Conservation (phyloP, 1,139 yeast species). For the Candida sanyaensis region DNA sequence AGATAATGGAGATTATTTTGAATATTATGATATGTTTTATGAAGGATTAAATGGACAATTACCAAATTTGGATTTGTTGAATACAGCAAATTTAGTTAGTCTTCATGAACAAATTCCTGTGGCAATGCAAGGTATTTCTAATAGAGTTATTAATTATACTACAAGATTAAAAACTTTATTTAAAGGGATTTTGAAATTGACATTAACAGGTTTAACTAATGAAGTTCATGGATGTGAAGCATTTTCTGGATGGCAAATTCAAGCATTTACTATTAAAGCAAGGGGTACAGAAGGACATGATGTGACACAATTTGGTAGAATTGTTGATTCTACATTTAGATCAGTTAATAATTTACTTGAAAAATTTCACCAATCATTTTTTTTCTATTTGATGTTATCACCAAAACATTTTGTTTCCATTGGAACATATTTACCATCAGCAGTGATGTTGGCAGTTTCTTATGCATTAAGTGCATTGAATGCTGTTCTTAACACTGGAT, state of each 20-base stretch:
- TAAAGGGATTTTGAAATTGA: slow-evolving; percentile 66
- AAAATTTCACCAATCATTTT: slow-evolving; percentile 95
- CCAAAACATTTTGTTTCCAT: slow-evolving; percentile 86
- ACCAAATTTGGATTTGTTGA: slow-evolving; percentile 88
- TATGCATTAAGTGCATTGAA: slow-evolving; percentile 74
- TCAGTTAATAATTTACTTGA: slow-evolving; percentile 91
- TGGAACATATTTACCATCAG: slow-evolving; percentile 90
- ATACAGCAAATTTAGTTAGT: slow-evolving; percentile 71
- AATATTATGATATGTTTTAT: slow-evolving; percentile 72
- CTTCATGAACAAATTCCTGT: slow-evolving; percentile 74
- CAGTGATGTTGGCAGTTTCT: slow-evolving; percentile 68
- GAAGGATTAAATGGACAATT: slow-evolving; percentile 94
- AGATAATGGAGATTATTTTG: slow-evolving; percentile 63
- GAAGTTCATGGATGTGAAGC: slow-evolving; percentile 77
- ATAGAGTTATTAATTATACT: slow-evolving; percentile 46
- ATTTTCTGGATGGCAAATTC: slow-evolving; percentile 96
- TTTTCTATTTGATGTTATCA: slow-evolving; percentile 82
- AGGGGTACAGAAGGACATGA: slow-evolving; percentile 62
- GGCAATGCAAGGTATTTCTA: slow-evolving; percentile 63
- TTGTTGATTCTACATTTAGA: slow-evolving; percentile 83
- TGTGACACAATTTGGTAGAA: slow-evolving; percentile 88
- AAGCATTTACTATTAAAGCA: slow-evolving; percentile 81
- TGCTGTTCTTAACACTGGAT: slow-evolving; percentile 49
- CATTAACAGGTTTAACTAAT: slow-evolving; percentile 65
- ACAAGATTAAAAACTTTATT: slow-evolving; percentile 62